Conservation (phyloP, 2,329 filamentous ascomycete species). For the Dactylellina cionopaga region DNA sequence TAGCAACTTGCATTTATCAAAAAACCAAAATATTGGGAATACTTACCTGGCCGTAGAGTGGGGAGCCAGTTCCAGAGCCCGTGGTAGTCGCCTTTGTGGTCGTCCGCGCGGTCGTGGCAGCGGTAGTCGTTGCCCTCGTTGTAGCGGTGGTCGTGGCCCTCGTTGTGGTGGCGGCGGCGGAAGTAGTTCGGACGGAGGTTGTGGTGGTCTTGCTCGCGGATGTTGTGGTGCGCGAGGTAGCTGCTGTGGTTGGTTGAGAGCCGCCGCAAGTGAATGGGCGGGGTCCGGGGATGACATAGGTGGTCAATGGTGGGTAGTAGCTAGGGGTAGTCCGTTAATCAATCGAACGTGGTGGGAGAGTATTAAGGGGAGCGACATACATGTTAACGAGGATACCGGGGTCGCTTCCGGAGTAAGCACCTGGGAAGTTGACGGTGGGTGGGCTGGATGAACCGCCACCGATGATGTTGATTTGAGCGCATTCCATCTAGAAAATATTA, state of each 20-base stretch:
- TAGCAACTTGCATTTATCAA: background rate
- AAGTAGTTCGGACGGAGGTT: constrained; percentile 4
- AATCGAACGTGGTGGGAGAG: background rate
- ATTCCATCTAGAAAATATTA: constrained; percentile 52
- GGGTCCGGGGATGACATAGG: constrained; percentile 63
- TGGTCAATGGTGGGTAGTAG: constrained; percentile 59
- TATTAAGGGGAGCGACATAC: constrained; percentile 29
- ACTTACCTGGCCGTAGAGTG: constrained; percentile 39
- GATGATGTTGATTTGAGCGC: constrained; percentile 57
- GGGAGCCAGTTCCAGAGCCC: constrained; percentile 6
- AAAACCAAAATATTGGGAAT: background rate
- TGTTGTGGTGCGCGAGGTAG: constrained; percentile 8
- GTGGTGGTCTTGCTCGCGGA: background rate
- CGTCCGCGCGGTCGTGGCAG: background rate
- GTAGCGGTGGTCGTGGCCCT: constrained; percentile 15
- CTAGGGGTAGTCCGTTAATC: constrained; percentile 54
- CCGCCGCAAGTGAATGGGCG: constrained; percentile 54
- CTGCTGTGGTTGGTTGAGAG: constrained; percentile 12
- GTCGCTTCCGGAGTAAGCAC: constrained; percentile 56
- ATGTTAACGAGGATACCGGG: constrained; percentile 55
- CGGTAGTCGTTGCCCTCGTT: constrained; percentile 43
- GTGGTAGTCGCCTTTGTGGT: background rate
- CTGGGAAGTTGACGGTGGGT: constrained; percentile 56
- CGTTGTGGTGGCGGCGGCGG: background rate
- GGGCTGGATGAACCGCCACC: constrained; percentile 55